Evolutionary conservation across 2,329 filamentous ascomycete genomes (phyloP).

Genomic region (Penicillium janthinellum): DNA sequence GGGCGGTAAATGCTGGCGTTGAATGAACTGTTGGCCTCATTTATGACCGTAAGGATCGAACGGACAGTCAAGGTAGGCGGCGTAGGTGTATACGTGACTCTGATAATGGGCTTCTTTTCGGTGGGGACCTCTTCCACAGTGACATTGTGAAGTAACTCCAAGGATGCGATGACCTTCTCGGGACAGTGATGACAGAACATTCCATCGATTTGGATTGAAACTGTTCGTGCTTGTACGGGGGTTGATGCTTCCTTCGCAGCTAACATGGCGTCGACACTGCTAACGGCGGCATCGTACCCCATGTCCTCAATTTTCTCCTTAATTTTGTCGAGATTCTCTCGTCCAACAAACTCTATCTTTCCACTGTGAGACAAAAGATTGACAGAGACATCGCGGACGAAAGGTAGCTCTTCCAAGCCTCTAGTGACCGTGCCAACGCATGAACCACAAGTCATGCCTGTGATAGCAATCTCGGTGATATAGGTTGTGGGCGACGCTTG

Average conservation of each 20-base stretch:
- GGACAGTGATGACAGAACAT: conserved; percentile 77
- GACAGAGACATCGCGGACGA: conserved; percentile 52
- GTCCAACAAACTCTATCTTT: conserved; percentile 52
- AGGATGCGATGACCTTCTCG: conserved; percentile 41
- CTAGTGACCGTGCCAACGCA: conserved; percentile 55
- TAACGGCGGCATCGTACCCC: conserved; percentile 66
- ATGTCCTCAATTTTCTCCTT: conserved; percentile 57
- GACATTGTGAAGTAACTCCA: conserved; percentile 53
- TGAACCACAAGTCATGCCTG: conserved; percentile 61
- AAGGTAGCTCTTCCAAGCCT: conserved; percentile 49
- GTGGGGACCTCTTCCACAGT: conserved; percentile 51
- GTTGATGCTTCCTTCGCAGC: conserved; percentile 35
- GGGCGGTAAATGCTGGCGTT: conserved; percentile 73
- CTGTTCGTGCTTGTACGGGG: conserved; percentile 50
- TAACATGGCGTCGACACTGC: conserved; percentile 41
- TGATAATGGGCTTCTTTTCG: conserved; percentile 66
- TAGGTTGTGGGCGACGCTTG: conserved; percentile 21
- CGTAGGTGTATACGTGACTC: conserved; percentile 68
- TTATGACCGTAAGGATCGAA: conserved; percentile 69
- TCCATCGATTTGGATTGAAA: conserved; percentile 68
- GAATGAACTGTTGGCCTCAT: conserved; percentile 66
- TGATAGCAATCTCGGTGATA: conserved; percentile 53
- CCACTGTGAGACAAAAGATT: conserved; percentile 56
- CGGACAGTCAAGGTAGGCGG: conserved; percentile 73
- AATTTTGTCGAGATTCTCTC: conserved; percentile 49